phyloP scores from a whole-genome alignment of 371 early-diverging fungal species.

The Nosema granulosis region DNA sequence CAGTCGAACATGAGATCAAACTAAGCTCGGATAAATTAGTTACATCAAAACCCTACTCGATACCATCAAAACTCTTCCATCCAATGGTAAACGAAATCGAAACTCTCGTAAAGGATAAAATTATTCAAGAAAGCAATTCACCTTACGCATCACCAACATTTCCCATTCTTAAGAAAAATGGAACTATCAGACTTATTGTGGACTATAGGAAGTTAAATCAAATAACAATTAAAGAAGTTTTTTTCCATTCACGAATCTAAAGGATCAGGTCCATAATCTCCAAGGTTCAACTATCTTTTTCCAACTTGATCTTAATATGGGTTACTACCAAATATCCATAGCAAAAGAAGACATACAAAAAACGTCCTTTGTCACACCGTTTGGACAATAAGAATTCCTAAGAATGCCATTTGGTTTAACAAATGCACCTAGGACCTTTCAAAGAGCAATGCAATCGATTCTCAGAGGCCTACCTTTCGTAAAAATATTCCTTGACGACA shows the following conservation, averaged over 20 bases:
- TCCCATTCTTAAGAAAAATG: conserved; percentile 59
- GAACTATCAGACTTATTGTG: conserved; percentile 62
- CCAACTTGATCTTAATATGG: background rate
- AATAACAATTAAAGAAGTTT: conserved; percentile 45
- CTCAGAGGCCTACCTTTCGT: conserved; percentile 48
- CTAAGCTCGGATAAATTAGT: background rate
- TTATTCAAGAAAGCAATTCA: conserved; percentile 15
- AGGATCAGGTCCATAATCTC: background rate
- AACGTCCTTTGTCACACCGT: conserved; percentile 43
- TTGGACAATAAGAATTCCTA: conserved; percentile 67
- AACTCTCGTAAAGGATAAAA: background rate
- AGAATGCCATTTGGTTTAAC: conserved; percentile 69
- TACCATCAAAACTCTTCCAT: background rate
- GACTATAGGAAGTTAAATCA: conserved; percentile 66
- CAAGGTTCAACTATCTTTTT: background rate
- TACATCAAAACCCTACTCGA: background rate
- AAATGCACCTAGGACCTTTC: conserved; percentile 59
- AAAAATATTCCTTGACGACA: background rate
- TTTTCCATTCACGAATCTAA: background rate
- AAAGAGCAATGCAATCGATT: conserved; percentile 63
- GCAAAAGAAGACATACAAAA: background rate
- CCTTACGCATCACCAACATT: conserved; percentile 1
- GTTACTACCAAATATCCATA: background rate
- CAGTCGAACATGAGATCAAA: background rate
- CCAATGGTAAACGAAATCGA: background rate